Conservation (phyloP, 1,284 basidiomycete species). For the Cutaneotrichosporon dermatis region DNA sequence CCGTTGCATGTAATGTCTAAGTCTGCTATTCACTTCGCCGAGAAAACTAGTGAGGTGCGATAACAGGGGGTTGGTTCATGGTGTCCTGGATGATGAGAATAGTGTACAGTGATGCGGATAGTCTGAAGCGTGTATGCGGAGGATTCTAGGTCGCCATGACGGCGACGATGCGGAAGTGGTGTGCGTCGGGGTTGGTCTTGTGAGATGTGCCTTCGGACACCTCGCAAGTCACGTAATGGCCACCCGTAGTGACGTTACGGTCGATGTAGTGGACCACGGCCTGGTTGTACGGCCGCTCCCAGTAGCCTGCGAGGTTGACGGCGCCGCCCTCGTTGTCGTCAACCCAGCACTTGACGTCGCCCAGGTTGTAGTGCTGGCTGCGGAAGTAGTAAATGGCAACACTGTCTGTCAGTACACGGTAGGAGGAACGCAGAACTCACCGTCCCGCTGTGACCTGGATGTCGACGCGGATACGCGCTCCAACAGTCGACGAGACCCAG, state of each 20-base stretch:
- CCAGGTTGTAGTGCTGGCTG: constrained; percentile 46
- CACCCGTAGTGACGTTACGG: constrained; percentile 43
- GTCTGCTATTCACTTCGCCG: neutral
- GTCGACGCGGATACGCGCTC: constrained; percentile 44
- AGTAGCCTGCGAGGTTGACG: constrained; percentile 41
- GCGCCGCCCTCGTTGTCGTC: constrained; percentile 48
- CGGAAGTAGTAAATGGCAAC: constrained; percentile 50
- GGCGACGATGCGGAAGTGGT: constrained; percentile 49
- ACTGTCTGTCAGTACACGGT: no score
- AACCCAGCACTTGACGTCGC: constrained; percentile 49
- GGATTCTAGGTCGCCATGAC: constrained; percentile 46
- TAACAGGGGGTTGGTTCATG: no score
- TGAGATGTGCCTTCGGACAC: constrained; percentile 41
- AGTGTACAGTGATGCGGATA: no score
- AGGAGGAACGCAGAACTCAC: no score
- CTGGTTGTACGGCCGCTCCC: constrained; percentile 45
- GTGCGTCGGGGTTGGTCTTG: constrained; percentile 40
- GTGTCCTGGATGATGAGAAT: no score
- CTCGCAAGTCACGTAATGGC: constrained; percentile 47
- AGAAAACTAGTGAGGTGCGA: no score
- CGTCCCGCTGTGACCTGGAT: constrained; percentile 43
- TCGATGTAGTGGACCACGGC: constrained; percentile 47
- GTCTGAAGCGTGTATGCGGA: neutral
- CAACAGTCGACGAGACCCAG: constrained; percentile 39
- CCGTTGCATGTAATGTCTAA: neutral